A percentile compares a stretch with the other conserved stretches of the same genome.
Evolutionary conservation across 768 basidiomycete genomes (phyloP).

Genomic region (Phylloporus arenicola): DNA sequence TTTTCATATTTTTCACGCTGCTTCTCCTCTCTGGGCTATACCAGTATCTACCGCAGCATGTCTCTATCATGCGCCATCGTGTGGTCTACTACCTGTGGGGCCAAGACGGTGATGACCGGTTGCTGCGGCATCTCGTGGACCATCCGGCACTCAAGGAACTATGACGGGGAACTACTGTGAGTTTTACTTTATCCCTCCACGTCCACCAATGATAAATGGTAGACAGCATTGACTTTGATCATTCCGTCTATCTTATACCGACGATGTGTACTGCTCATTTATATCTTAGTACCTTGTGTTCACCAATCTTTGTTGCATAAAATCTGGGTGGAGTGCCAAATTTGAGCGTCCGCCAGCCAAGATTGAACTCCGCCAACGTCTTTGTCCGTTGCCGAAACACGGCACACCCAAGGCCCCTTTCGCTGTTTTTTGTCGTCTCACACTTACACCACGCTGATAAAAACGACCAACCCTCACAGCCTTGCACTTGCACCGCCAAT

Average conservation of each 20-base stretch:
- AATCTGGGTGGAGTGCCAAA: background rate
- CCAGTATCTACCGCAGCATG: conserved; percentile 57
- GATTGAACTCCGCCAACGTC: background rate
- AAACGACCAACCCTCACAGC: background rate
- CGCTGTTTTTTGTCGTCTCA: too few species aligned
- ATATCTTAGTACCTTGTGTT: conserved; percentile 2
- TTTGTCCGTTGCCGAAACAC: background rate
- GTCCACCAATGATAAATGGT: conserved; percentile 4
- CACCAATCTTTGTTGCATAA: conserved; percentile 5
- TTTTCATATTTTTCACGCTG: conserved; percentile 37
- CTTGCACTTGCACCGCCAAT: background rate
- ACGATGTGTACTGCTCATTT: conserved; percentile 13
- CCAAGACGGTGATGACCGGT: conserved; percentile 38
- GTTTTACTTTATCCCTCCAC: conserved; percentile 3
- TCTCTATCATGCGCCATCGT: conserved; percentile 49
- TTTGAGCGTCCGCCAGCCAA: background rate
- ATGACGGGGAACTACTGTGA: conserved; percentile 12
- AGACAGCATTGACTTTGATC: conserved; percentile 9
- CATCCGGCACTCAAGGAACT: conserved; percentile 26
- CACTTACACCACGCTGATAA: background rate
- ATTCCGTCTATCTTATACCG: conserved; percentile 14
- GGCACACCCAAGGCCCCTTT: background rate
- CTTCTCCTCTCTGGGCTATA: conserved; percentile 48
- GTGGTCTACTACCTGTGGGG: conserved; percentile 63
- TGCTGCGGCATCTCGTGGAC: conserved; percentile 28